phyloP scores from a whole-genome alignment of 2,329 filamentous ascomycete species.

The Aureobasidium lini region DNA sequence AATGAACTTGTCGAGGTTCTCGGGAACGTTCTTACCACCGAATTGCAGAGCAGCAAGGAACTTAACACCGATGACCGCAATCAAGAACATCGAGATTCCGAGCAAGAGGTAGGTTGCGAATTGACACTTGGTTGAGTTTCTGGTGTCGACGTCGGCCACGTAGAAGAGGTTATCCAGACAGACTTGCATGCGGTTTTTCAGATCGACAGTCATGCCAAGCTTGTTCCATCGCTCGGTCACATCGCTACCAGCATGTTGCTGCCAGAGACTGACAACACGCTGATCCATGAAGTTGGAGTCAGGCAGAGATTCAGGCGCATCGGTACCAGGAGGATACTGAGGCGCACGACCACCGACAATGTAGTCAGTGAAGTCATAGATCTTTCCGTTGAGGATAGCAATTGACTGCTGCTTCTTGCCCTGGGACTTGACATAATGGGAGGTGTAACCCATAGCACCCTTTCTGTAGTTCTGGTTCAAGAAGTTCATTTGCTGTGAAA shows the following conservation, averaged over 20 bases:
- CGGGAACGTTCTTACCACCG: conserved; percentile 79
- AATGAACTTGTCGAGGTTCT: conserved; percentile 96
- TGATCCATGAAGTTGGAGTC: conserved; percentile 75
- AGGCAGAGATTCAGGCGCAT: conserved; percentile 30
- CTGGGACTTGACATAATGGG: conserved; percentile 66
- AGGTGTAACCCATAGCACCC: conserved; percentile 77
- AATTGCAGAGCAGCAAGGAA: conserved; percentile 96
- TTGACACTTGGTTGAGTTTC: conserved; percentile 74
- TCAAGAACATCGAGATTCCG: conserved; percentile 72
- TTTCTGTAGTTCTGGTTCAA: conserved; percentile 75
- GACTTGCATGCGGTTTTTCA: conserved; percentile 62
- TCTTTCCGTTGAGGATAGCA: conserved; percentile 66
- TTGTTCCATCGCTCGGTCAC: conserved; percentile 76
- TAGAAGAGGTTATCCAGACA: conserved; percentile 96
- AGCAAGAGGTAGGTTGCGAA: conserved; percentile 88
- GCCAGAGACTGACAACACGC: conserved; percentile 68
- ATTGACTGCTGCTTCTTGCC: conserved; percentile 59
- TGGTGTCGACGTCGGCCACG: conserved; percentile 82
- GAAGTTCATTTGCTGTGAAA: conserved; percentile 75
- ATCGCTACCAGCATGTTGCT: conserved; percentile 66
- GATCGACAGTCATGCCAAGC: conserved; percentile 49
- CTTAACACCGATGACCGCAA: conserved; percentile 82
- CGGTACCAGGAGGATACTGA: conserved; percentile 47
- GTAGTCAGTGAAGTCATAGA: conserved; percentile 90
- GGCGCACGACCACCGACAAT: conserved; percentile 64